Evolutionary conservation across 208 protist species (phyloP).

Genomic region (Strigomonas culicis): DNA sequence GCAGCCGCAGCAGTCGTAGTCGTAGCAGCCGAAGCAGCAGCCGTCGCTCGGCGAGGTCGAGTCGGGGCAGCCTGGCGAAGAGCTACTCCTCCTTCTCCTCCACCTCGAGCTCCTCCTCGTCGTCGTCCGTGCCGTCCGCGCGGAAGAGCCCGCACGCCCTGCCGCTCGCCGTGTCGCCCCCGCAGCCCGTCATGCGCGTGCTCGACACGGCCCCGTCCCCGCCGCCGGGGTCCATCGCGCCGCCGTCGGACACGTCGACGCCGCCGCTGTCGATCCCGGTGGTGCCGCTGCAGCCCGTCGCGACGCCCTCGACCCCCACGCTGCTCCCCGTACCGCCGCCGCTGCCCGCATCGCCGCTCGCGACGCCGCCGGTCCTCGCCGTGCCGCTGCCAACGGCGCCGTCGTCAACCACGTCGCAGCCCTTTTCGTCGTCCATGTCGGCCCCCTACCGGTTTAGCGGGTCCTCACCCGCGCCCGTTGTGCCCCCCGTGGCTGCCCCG

Average conservation of each 20-base stretch:
- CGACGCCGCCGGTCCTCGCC: background rate
- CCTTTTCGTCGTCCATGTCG: background rate
- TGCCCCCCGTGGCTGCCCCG: too few species aligned
- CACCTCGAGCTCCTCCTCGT: background rate
- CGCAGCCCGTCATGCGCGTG: too few species aligned
- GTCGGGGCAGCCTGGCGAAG: constrained; percentile 18
- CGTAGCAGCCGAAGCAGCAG: constrained; percentile 21
- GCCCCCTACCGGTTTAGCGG: background rate
- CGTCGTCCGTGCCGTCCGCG: too few species aligned
- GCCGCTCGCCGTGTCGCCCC: background rate
- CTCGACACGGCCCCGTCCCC: background rate
- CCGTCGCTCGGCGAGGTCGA: constrained; percentile 17
- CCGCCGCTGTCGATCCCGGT: background rate
- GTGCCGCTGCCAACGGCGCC: background rate
- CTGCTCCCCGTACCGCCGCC: constrained; percentile 12
- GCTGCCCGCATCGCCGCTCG: constrained; percentile 10
- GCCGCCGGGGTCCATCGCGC: background rate
- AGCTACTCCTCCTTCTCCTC: constrained; percentile 12
- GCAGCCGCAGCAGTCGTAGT: constrained; percentile 5
- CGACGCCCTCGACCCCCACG: background rate
- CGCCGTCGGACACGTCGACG: background rate
- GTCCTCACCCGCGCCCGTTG: background rate
- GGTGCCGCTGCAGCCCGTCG: background rate
- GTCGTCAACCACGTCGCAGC: background rate
- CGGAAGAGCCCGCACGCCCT: background rate